A percentile compares a stretch with the other conserved stretches of the same genome.
Evolutionary conservation across 202 grass and related monocot genomes (phyloP).

Genomic region (Sporobolus alterniflorus): DNA sequence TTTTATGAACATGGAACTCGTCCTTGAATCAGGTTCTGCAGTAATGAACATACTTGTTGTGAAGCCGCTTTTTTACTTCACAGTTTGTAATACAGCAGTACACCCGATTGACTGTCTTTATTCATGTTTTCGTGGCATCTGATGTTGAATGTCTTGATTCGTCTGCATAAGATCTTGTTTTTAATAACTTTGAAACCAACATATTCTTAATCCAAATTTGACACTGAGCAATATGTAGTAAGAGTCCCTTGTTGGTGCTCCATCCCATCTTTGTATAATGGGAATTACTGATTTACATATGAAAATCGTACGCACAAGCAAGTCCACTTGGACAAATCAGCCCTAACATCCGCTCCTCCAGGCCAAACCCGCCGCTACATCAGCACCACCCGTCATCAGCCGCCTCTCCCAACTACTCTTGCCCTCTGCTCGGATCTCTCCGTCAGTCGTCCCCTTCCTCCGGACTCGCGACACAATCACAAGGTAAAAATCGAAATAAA

Average conservation of each 20-base stretch:
- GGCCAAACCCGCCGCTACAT: conserved; percentile 15
- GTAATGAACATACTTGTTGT: conserved; percentile 10
- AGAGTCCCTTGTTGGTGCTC: not conserved
- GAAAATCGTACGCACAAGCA: not conserved
- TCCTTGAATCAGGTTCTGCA: conserved; percentile 10
- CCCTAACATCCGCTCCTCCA: conserved; percentile 31
- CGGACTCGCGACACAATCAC: not conserved
- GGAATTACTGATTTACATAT: not conserved
- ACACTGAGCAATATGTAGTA: not conserved
- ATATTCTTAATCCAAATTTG: not conserved
- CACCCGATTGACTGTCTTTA: not conserved
- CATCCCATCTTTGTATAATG: not conserved
- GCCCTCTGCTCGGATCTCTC: conserved; percentile 11
- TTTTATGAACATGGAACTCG: conserved; percentile 18
- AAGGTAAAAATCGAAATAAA: conserved; percentile 25
- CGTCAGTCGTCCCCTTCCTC: not conserved
- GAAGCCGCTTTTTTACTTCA: conserved; percentile 9
- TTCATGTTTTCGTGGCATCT: not conserved
- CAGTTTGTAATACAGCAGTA: conserved; percentile 24
- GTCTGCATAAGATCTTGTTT: not conserved
- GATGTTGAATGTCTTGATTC: not conserved
- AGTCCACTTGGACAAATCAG: not conserved
- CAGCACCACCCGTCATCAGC: not conserved
- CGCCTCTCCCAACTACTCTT: not conserved
- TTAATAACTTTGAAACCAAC: not conserved